phyloP scores from a whole-genome alignment of 1,284 basidiomycete genomes.

The Cutaneotrichosporon cavernicola region DNA sequence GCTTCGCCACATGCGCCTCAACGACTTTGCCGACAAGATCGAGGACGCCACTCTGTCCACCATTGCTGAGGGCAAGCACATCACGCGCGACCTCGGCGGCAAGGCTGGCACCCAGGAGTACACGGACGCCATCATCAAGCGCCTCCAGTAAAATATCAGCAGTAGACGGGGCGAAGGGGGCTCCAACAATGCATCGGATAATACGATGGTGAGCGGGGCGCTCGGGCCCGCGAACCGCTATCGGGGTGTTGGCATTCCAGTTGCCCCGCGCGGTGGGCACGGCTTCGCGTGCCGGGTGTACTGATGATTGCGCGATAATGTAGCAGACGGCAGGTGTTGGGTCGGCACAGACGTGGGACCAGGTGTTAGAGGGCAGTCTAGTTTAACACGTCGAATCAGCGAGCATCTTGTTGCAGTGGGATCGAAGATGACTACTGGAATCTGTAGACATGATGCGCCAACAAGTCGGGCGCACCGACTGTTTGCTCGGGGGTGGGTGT shows the following conservation, averaged over 20 bases:
- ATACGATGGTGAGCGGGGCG: slow-evolving; percentile 3
- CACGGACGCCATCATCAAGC: slow-evolving; percentile 75
- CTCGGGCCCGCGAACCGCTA: neutral
- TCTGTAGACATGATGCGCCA: too few species aligned
- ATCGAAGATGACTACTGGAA: too few species aligned
- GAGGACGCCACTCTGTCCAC: slow-evolving; percentile 86
- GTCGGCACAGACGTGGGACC: too few species aligned
- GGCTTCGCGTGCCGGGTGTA: neutral
- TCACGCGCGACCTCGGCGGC: slow-evolving; percentile 90
- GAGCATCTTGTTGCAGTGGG: too few species aligned
- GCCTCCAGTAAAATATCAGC: slow-evolving; percentile 16
- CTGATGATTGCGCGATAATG: neutral
- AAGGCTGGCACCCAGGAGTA: slow-evolving; percentile 84
- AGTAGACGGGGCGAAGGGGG: slow-evolving; percentile 1
- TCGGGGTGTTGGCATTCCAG: neutral
- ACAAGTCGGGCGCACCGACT: too few species aligned
- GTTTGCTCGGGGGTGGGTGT: too few species aligned
- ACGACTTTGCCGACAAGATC: slow-evolving; percentile 81
- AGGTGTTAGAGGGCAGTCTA: too few species aligned
- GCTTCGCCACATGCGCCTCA: slow-evolving; percentile 93
- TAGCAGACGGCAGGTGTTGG: neutral
- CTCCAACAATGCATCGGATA: slow-evolving; percentile 10
- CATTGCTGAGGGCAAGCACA: slow-evolving; percentile 88
- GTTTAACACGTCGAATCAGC: too few species aligned
- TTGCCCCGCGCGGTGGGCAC: neutral